phyloP scores from a whole-genome alignment of 2,329 filamentous ascomycete species.

The Fusarium globosum region DNA sequence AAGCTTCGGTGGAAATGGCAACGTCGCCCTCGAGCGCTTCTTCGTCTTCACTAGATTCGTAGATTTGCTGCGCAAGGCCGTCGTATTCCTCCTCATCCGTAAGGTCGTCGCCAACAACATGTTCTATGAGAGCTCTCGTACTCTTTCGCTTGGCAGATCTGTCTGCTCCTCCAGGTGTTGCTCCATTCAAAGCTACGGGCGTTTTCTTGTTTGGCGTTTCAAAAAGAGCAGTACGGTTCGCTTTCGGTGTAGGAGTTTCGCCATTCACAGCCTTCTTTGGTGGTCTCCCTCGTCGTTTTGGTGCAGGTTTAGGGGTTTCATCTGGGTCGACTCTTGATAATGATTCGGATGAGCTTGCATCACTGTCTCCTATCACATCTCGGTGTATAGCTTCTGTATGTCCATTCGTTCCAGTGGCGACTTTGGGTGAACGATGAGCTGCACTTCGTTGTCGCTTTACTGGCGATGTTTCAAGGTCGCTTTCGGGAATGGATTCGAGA shows the following conservation, averaged over 20 bases:
- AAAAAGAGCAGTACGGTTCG: conserved; percentile 47
- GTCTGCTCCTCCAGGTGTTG: conserved; percentile 80
- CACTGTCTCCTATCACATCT: conserved; percentile 4
- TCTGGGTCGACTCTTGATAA: conserved; percentile 35
- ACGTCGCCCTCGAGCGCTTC: conserved; percentile 48
- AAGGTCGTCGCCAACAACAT: conserved; percentile 69
- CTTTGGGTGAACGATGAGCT: conserved; percentile 13
- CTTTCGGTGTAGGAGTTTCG: conserved; percentile 53
- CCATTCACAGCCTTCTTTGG: conserved; percentile 47
- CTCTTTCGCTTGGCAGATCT: conserved; percentile 90
- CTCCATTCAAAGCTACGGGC: conserved; percentile 46
- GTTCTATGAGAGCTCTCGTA: conserved; percentile 78
- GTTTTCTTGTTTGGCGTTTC: conserved; percentile 54
- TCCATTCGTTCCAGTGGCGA: conserved; percentile 16
- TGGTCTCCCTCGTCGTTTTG: conserved; percentile 51
- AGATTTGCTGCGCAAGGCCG: conserved; percentile 75
- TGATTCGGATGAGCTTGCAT: conserved; percentile 19
- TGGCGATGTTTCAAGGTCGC: conserved; percentile 46
- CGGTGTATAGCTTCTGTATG: conserved; percentile 38
- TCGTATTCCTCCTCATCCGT: conserved; percentile 81
- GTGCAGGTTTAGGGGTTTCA: conserved; percentile 48
- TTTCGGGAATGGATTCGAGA: conserved; percentile 42
- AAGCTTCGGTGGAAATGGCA: conserved; percentile 25
- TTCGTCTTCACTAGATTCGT: conserved; percentile 66
- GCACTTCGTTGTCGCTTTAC: conserved; percentile 49